phyloP scores from a whole-genome alignment of 164 flowering plant genomes.

The Vitis amurensis region DNA sequence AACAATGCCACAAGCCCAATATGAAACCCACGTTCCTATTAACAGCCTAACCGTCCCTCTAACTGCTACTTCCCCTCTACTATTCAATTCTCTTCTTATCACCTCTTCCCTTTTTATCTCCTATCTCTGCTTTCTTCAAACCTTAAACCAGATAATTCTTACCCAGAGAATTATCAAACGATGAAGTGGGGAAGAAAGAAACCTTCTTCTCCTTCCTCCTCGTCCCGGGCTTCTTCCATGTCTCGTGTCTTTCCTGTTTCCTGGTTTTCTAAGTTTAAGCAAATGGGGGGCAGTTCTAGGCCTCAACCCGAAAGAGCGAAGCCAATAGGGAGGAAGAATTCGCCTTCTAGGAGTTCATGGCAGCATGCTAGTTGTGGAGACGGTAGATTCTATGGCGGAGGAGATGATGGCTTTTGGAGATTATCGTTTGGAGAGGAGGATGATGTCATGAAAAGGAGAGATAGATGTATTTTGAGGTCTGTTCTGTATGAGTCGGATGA shows the following conservation, averaged over 20 bases:
- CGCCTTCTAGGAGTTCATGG: constrained; percentile 10
- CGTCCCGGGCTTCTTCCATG: constrained; percentile 30
- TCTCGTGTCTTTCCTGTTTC: constrained; percentile 55
- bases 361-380: constrained; percentile 14
- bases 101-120: constrained; percentile 1
- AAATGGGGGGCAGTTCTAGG: constrained; percentile 27
- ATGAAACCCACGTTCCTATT: constrained; percentile 36
- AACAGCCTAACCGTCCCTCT: constrained; percentile 29
- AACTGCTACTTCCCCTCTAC: constrained; percentile 2
- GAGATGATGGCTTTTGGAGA: constrained; percentile 42
- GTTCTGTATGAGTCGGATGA: constrained; percentile 28
- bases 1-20: constrained; percentile 7
- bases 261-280: constrained; percentile 72
- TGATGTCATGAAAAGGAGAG: constrained; percentile 19
- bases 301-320: constrained; percentile 16
- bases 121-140: background rate
- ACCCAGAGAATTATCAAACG: constrained; percentile 1
- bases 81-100: constrained; percentile 2
- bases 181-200: constrained; percentile 72
- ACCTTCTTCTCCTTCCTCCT: constrained; percentile 19
- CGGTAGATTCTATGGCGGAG: constrained; percentile 23
- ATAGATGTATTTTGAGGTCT: constrained; percentile 14
- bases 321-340: constrained; percentile 22
- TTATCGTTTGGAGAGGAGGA: constrained; percentile 46
- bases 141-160: background rate